Evolutionary conservation across 306 rosid genomes (phyloP).

Genomic region (Rosa persica): DNA sequence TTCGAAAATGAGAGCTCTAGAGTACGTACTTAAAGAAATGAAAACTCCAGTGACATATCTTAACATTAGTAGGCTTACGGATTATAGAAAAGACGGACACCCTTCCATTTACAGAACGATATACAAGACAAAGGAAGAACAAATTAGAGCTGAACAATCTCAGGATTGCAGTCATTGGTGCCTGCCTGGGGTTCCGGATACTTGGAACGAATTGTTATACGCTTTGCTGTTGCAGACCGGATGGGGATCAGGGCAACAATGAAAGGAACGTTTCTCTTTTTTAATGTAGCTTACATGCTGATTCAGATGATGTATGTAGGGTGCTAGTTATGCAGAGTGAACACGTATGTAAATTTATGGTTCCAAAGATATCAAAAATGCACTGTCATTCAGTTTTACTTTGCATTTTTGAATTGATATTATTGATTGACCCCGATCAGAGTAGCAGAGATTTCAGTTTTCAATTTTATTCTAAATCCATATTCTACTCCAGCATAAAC

Average conservation of each 20-base stretch:
- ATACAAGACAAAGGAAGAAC: conserved; percentile 42
- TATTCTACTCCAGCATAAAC: background rate
- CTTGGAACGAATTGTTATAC: conserved; percentile 58
- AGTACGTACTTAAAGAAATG: conserved; percentile 59
- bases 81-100: conserved; percentile 87
- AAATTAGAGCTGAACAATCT: conserved; percentile 31
- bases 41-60: conserved; percentile 67
- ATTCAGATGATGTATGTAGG: conserved; percentile 9
- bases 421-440: background rate
- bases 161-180: conserved; percentile 80
- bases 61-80: conserved; percentile 83
- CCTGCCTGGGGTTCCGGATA: conserved; percentile 67
- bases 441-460: background rate
- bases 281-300: conserved; percentile 9
- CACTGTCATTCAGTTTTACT: background rate
- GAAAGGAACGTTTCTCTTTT: background rate
- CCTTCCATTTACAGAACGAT: conserved; percentile 69
- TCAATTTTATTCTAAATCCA: background rate
- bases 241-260: conserved; percentile 26
- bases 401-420: background rate
- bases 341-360: background rate
- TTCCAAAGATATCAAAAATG: background rate
- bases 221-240: conserved; percentile 42
- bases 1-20: conserved; percentile 81
- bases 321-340: background rate